Evolutionary conservation across 495 filamentous ascomycete genomes (phyloP), one percentile per base, ranked within the genome.

Genomic region (Venustampulla echinocandica): DNA sequence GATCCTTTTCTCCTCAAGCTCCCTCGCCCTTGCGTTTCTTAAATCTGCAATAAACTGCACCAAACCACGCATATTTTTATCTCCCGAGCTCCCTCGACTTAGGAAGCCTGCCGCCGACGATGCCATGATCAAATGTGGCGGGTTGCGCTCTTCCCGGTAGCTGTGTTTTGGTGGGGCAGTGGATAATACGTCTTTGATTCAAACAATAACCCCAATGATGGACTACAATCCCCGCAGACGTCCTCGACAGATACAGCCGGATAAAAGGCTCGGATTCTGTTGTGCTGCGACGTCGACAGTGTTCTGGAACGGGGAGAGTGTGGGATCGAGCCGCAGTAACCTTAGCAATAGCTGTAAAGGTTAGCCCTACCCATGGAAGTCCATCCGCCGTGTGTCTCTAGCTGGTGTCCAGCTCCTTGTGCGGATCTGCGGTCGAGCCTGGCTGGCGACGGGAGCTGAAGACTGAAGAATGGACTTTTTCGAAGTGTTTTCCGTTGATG

Each of bases 41-140:
- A 99, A 65, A 64, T 99, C 93, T 46, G 93, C 93, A 59, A 99
- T 97, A 72, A 99, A 99, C 65, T 95, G 90, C 21, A 97, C 92
- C 49, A 99, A 73, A 13, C 92, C 72, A 50, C 69, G 81, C 85
- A 90, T 90, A 44, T 86, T 87, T 46, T 71, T 74, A 56, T 70
- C 78, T 40, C 69, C 74, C 28, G 61, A 58, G 58, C 65, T 71
- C 42, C 75, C 77, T 44, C 77, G 74, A 68, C 76, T 74, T 45
- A 81, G 67, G 52, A 80, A 81, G 64, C 75, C 70, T 17, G 68
- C 66, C 21, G 68, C 70, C 37, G 72, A 69, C 40, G 73, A 75
- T 56, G 75, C 66, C 77, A 40, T 44, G 15, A 19, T 2, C 10
- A 32, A 32, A 18, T 6, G 17, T 34, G 17, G 36, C 18, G 21